phyloP scores from a whole-genome alignment of 2,329 filamentous ascomycete genomes.

The Lecanicillium sp. region DNA sequence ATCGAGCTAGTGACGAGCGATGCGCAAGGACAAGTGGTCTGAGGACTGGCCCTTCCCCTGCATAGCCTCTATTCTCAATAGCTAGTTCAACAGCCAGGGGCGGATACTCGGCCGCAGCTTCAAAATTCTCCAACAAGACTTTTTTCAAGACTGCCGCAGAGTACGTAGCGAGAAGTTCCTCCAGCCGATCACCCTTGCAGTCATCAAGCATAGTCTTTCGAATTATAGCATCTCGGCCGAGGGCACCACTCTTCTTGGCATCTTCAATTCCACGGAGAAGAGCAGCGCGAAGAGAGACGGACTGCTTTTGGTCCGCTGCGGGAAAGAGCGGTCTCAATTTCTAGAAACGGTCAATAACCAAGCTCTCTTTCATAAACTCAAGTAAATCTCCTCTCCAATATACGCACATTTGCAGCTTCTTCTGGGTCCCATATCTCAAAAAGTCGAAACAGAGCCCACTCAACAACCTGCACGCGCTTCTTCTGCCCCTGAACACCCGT shows the following conservation, averaged over 20 bases:
- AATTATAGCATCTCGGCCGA: constrained; percentile 72
- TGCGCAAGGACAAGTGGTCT: constrained; percentile 65
- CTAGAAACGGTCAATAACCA: constrained; percentile 29
- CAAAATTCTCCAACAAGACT: constrained; percentile 37
- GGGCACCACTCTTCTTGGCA: constrained; percentile 75
- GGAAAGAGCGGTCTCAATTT: constrained; percentile 90
- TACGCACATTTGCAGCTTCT: constrained; percentile 69
- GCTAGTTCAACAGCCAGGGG: constrained; percentile 47
- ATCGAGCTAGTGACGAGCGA: constrained; percentile 53
- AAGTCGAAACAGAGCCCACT: constrained; percentile 87
- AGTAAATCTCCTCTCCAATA: too few relatives aligned
- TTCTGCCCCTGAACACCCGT: constrained; percentile 67
- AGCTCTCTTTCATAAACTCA: neutral
- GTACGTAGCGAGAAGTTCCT: constrained; percentile 76
- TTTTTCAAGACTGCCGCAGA: constrained; percentile 77
- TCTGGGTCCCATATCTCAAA: constrained; percentile 77
- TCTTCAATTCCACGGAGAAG: constrained; percentile 75
- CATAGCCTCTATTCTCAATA: constrained; percentile 50
- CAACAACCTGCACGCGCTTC: constrained; percentile 70
- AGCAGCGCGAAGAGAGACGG: constrained; percentile 78
- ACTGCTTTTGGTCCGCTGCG: constrained; percentile 81
- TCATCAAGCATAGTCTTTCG: constrained; percentile 96
- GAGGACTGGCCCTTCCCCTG: constrained; percentile 45
- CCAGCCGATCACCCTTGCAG: constrained; percentile 83
- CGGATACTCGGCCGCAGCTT: constrained; percentile 29